Percentiles rank a stretch among this genome's conserved stretches.
Conservation (phyloP, 2,329 filamentous ascomycete genomes). For the Neophaeococcomyces mojaviensis region DNA sequence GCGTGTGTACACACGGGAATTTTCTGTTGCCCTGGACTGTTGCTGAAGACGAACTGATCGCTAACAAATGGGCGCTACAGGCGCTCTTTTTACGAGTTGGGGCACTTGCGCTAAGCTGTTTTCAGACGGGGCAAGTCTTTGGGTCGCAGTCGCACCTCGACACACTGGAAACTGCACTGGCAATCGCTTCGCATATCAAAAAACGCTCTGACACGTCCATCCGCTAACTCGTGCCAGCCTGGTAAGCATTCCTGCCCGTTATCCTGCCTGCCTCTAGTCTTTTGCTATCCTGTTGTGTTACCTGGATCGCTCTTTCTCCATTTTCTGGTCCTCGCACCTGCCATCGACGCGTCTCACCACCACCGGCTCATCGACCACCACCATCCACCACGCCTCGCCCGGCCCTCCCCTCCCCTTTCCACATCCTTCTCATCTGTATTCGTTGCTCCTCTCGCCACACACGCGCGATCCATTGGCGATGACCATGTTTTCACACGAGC, state of each 20-base stretch:
- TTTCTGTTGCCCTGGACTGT: background rate
- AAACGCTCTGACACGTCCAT: conserved; percentile 22
- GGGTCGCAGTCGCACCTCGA: conserved; percentile 10
- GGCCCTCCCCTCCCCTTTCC: conserved; percentile 5
- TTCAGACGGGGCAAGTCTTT: conserved; percentile 11
- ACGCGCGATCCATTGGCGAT: conserved; percentile 8
- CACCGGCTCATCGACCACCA: conserved; percentile 7
- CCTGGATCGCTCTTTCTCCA: conserved; percentile 1
- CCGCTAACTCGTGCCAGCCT: conserved; percentile 20
- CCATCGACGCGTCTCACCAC: conserved; percentile 8
- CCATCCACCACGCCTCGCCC: conserved; percentile 6
- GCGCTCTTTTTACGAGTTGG: background rate
- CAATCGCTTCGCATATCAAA: conserved; percentile 21
- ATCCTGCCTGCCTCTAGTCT: conserved; percentile 12
- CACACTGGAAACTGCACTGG: conserved; percentile 7
- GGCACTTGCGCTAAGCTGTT: conserved; percentile 17
- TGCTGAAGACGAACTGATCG: background rate
- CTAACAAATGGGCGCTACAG: conserved; percentile 1
- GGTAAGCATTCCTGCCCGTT: conserved; percentile 18
- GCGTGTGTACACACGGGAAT: background rate
- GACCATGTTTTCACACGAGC: conserved; percentile 9
- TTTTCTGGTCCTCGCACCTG: background rate
- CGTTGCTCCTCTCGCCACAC: background rate
- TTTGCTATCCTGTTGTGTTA: conserved; percentile 3
- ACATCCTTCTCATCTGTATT: conserved; percentile 1